phyloP scores from a whole-genome alignment of 2,329 filamentous ascomycete species.

The Trichoderma koningii region DNA sequence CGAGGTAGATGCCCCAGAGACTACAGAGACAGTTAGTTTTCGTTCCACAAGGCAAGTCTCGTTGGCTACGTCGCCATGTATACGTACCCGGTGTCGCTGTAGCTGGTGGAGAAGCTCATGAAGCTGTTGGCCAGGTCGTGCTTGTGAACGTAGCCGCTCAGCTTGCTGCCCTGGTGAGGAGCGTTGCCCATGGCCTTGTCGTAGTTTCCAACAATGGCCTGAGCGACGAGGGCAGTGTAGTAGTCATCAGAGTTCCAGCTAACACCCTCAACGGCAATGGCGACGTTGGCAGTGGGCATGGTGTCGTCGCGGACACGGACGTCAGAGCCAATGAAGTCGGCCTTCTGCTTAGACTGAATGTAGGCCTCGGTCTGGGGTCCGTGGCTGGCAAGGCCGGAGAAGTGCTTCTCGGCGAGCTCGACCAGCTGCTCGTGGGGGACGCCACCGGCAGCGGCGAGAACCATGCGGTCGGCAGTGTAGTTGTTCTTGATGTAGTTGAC shows the following conservation, averaged over 20 bases:
- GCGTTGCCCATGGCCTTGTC: conserved; percentile 98
- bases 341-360: conserved; percentile 78
- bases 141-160: conserved; percentile 91
- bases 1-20: conserved; percentile 99
- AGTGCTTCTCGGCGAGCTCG: conserved; percentile 95
- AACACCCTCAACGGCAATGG: conserved; percentile 97
- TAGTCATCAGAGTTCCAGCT: conserved; percentile 99
- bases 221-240: conserved; percentile 95
- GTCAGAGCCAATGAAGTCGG: conserved; percentile 95
- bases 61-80: not conserved
- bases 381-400: conserved; percentile 74
- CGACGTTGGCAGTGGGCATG: conserved; percentile 94
- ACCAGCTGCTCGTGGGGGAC: conserved; percentile 93
- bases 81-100: conserved; percentile 95
- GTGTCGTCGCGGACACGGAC: conserved; percentile 95
- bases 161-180: conserved; percentile 96
- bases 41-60: not conserved
- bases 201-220: conserved; percentile 99
- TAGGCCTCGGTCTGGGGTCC: conserved; percentile 74
- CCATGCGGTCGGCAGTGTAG: conserved; percentile 99
- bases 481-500: conserved; percentile 98
- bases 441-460: conserved; percentile 92
- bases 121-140: conserved; percentile 98
- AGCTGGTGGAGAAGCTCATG: conserved; percentile 99
- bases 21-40: conserved; percentile 51